These are phyloP conservation scores for Fusarium sororula DNA, from an alignment of 2,329 filamentous ascomycete genomes.

Conservation along the genomic window DNA sequence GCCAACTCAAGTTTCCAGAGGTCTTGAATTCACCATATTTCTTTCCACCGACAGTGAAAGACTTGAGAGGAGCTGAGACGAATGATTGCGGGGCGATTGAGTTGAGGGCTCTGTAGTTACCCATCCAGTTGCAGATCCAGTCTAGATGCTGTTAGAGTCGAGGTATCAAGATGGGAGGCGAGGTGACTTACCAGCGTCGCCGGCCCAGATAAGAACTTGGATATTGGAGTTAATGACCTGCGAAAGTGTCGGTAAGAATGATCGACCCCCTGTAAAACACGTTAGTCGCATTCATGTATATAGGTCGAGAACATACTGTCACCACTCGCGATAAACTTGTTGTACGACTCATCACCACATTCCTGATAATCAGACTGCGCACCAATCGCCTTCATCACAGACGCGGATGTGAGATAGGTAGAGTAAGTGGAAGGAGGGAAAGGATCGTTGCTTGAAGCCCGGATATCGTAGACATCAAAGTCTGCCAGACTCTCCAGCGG, in stretches of 20 bases:
- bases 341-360: slow-evolving; percentile 22
- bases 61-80: slow-evolving; percentile 36
- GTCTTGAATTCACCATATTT: slow-evolving; percentile 61
- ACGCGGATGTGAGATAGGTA: slow-evolving; percentile 17
- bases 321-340: slow-evolving; percentile 30
- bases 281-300: fast-evolving
- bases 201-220: slow-evolving; percentile 61
- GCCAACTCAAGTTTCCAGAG: slow-evolving; percentile 64
- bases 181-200: slow-evolving; percentile 56
- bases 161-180: too few relatives aligned
- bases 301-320: slow-evolving; percentile 23
- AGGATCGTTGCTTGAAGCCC: slow-evolving; percentile 36
- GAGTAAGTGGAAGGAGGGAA: slow-evolving; percentile 32
- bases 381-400: slow-evolving; percentile 33
- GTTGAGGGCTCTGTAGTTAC: slow-evolving; percentile 56
- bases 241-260: slow-evolving; percentile 54
- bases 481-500: slow-evolving; percentile 33
- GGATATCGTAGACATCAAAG: slow-evolving; percentile 59
- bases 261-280: slow-evolving; percentile 47
- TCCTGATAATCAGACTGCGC: slow-evolving; percentile 32
- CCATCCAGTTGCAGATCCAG: slow-evolving; percentile 67
- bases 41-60: slow-evolving; percentile 59
- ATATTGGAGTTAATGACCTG: slow-evolving; percentile 58
- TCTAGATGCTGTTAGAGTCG: too few relatives aligned
- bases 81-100: slow-evolving; percentile 56